Base-by-base conservation (phyloP, 2,329 filamentous ascomycete genomes). In the Fusarium veterinarium region DNA sequence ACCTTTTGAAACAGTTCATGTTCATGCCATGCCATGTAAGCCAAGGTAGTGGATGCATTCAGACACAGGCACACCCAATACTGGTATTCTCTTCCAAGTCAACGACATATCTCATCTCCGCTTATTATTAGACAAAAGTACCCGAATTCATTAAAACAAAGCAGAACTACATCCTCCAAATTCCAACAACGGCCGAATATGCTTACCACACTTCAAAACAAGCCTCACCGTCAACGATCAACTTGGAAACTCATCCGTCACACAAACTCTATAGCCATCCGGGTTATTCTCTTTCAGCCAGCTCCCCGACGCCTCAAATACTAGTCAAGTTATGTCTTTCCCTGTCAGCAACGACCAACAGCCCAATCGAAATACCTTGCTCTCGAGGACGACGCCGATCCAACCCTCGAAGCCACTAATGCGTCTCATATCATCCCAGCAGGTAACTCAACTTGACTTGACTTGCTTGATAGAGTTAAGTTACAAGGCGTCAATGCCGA, bases 361-460 rank as follows among this genome's bases (percentile, higher is more conserved):
- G 46, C 49, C 58, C 55, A 67, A 56, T 70, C 33, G 53, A 55
- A 38, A n/a, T 42, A 38, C 67, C 59, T 49, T 69, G 60, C 48
- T 69, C 71, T 38, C 35, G 33, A 41, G 49, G 59, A 44, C 58
- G 28, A 51, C 33, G 23, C 56, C 49, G 46, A 71, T 59, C 63
- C 65, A 69, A 59, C 62, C 57, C 66, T 62, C 63, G 40, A 52
- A 33, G 71, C 64, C 73, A 75, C 75, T 77, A 77, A 77, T 77
- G 74, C 73, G 69, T 73, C 69, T 76, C 75, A 77, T 73, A 60
- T 75, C 69, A 77, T 75, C 73, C 75, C 48, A 64, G 68, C 49
- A 52, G 10, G 19, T 28, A 17, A 28, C 33, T 53, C n/a, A 51
- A 23, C 30, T 48, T 48, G 9, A 35, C 8, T 28, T 40, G 23